phyloP scores from a whole-genome alignment of 2,329 filamentous ascomycete species.

The Aspergillus sp. region DNA sequence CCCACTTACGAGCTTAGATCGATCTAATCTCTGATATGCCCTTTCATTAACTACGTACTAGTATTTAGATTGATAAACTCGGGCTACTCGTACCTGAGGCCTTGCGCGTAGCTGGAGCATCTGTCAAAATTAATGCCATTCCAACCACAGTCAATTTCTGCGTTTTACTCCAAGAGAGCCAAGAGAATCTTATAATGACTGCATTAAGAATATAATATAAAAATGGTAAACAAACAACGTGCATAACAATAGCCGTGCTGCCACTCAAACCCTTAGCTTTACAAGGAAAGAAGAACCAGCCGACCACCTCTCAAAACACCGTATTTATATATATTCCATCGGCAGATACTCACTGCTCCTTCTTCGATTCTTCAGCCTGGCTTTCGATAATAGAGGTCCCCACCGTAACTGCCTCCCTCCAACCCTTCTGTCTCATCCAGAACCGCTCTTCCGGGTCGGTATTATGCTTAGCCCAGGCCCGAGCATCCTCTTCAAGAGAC shows the following conservation, averaged over 20 bases:
- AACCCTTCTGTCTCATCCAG: conserved; percentile 47
- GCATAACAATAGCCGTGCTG: neutral
- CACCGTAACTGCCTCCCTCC: conserved; percentile 42
- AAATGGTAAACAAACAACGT: neutral
- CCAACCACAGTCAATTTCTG: neutral
- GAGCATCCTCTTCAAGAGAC: conserved; percentile 45
- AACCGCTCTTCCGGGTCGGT: conserved; percentile 39
- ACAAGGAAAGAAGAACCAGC: neutral
- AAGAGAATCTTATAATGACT: neutral
- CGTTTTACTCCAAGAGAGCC: neutral
- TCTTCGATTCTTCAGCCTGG: conserved; percentile 31
- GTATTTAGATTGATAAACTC: too few species aligned
- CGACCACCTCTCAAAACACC: neutral
- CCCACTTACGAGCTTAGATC: neutral
- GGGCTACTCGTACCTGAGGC: too few species aligned
- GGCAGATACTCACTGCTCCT: conserved; percentile 28
- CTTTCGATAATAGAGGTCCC: conserved; percentile 43
- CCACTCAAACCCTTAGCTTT: neutral
- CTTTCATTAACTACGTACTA: too few species aligned
- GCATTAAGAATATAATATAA: neutral
- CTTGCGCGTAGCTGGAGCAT: too few species aligned
- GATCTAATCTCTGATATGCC: neutral
- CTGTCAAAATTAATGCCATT: neutral
- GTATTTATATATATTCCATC: neutral
- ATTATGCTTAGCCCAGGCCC: conserved; percentile 33